Percentiles rank a stretch among this genome's conserved stretches.
These are phyloP conservation scores for Pseudocercospora eumusae DNA, from an alignment of 2,329 filamentous ascomycete genomes.

Conservation along the genomic window DNA sequence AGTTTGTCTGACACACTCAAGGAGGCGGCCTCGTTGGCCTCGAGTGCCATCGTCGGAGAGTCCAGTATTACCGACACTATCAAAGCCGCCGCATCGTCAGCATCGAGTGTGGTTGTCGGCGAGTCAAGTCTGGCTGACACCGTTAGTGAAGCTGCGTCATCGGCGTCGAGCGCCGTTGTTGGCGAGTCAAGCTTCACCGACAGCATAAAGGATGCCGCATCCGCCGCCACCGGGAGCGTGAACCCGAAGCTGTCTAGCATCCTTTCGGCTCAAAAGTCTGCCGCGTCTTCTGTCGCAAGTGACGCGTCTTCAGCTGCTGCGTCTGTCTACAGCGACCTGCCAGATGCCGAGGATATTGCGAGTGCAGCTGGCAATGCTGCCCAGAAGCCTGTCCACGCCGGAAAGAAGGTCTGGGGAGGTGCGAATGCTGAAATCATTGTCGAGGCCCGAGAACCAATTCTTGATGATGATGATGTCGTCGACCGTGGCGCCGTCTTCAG, in stretches of 20 bases:
- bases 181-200: conserved; percentile 34
- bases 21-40: conserved; percentile 22
- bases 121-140: conserved; percentile 32
- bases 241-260: conserved; percentile 31
- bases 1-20: conserved; percentile 21
- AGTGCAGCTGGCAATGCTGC: conserved; percentile 21
- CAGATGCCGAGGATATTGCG: conserved; percentile 24
- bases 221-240: conserved; percentile 18
- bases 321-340: conserved; percentile 21
- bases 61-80: conserved; percentile 20
- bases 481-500: conserved; percentile 49
- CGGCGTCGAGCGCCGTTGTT: conserved; percentile 32
- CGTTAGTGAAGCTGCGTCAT: conserved; percentile 38
- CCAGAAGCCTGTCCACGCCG: conserved; percentile 24
- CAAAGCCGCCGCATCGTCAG: conserved; percentile 30
- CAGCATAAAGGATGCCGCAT: conserved; percentile 36
- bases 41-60: conserved; percentile 21
- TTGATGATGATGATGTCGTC: conserved; percentile 50
- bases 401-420: conserved; percentile 55
- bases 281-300: conserved; percentile 31
- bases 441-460: conserved; percentile 49
- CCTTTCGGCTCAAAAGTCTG: conserved; percentile 28
- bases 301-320: conserved; percentile 34
- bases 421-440: conserved; percentile 55
- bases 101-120: conserved; percentile 32